Evolutionary conservation across 108 stramenopile species (phyloP).

Genomic region (Pseudonitzschia pungens): DNA sequence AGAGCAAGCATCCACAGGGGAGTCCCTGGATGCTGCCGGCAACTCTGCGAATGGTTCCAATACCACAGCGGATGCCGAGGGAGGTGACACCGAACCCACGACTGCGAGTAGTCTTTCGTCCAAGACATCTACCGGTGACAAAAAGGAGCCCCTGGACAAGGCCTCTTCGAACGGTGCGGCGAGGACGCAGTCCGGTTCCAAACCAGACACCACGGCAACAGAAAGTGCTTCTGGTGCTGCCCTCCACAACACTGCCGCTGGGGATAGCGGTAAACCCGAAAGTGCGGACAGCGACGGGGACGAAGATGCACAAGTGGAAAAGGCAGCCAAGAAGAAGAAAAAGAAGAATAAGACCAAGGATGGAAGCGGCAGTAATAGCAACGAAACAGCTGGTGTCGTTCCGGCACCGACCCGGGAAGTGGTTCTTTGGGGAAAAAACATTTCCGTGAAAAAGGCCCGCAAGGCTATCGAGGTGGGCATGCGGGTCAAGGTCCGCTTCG

Average conservation of each 20-base stretch:
- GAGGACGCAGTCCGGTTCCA: neutral
- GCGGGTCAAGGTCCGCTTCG: constrained; percentile 76
- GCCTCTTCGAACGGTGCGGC: neutral
- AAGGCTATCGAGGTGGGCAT: constrained; percentile 46
- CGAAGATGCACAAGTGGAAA: neutral
- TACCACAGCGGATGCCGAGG: no score
- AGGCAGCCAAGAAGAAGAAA: constrained; percentile 23
- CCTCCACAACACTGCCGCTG: neutral
- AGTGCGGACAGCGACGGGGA: constrained; percentile 5
- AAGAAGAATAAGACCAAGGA: constrained; percentile 10
- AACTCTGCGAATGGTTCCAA: no score
- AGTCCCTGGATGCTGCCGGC: no score
- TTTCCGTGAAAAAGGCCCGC: constrained; percentile 42
- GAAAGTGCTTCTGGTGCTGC: no score
- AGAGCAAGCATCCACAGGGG: no score
- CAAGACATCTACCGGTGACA: no score
- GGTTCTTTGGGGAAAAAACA: constrained; percentile 38
- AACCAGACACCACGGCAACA: no score
- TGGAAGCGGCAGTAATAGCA: neutral
- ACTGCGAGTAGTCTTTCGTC: no score
- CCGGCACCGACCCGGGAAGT: constrained; percentile 56
- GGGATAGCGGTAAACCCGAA: neutral
- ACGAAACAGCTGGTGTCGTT: constrained; percentile 29
- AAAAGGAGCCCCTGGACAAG: neutral
- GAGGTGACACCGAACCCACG: no score